Conservation (phyloP, 2,329 filamentous ascomycete species). For the Didymella glomerata region DNA sequence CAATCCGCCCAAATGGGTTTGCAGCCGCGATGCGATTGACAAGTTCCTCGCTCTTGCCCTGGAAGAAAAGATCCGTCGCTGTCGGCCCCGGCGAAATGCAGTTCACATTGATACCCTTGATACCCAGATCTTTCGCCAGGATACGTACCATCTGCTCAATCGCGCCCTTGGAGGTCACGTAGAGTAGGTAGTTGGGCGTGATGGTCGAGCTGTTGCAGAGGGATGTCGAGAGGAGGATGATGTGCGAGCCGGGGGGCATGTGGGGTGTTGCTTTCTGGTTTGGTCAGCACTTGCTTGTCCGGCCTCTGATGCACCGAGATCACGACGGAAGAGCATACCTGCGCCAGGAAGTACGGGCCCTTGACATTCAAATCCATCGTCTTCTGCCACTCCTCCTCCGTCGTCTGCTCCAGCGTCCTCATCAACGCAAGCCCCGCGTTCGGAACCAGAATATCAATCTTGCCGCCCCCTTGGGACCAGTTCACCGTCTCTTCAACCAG, state of each 20-base stretch:
- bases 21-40: constrained; percentile 29
- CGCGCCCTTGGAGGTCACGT: constrained; percentile 66
- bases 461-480: too few relatives aligned
- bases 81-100: constrained; percentile 63
- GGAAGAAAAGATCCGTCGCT: constrained; percentile 64
- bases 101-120: constrained; percentile 62
- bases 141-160: constrained; percentile 67
- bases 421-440: constrained; percentile 65
- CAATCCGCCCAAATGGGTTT: constrained; percentile 34
- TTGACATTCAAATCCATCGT: constrained; percentile 67
- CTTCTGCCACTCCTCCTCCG: constrained; percentile 68
- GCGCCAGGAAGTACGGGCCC: constrained; percentile 40
- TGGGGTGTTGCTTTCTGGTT: constrained; percentile 36
- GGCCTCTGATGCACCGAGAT: neutral
- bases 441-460: constrained; percentile 66
- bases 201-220: constrained; percentile 27
- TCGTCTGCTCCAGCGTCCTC: constrained; percentile 64
- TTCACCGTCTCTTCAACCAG: constrained; percentile 41
- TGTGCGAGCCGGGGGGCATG: constrained; percentile 22
- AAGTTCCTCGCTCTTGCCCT: constrained; percentile 48
- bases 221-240: constrained; percentile 35
- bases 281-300: neutral
- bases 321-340: constrained; percentile 18
- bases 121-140: constrained; percentile 64
- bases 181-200: constrained; percentile 49